Base-by-base conservation (phyloP, 352 stramenopile genomes). In the Saprolegnia diclina region DNA sequence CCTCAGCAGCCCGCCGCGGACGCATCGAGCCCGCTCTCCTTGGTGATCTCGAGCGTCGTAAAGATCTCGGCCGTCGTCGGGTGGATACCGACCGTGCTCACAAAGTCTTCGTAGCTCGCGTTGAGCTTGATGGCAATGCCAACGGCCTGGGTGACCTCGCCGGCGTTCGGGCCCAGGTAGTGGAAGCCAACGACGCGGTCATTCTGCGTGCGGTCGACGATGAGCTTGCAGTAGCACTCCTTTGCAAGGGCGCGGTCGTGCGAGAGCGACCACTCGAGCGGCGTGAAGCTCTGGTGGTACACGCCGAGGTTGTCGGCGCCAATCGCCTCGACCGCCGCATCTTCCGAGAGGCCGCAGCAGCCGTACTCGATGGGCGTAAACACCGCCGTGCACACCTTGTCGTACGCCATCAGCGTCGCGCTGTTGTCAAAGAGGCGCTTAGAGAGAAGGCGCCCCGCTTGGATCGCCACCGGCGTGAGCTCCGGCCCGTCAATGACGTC, bases 291-390 rank as follows among this genome's bases (percentile, higher is more conserved):
- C 64, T 93, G 94, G 76, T 98, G 91, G 77, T 98, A 99, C 4
- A 98, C 86, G 73, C 98, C 93, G 32, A 99, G 73, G 65, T 92
- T 92, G 18, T 95, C 92, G 19, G 92, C 81, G 44, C 95, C 95
- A 67, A 89, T 94, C 71, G 88, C 79, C 48, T 78, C 82, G 22
- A 92, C 90, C 16, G 96, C 96, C 59, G 95, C 92, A 55, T 99
- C 97, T 74, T 99, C 97, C 42, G 89, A 98, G 45, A 98, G 80
- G 57, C 97, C 97, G 56, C 97, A 96, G 76, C 86, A 97, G 38
- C 96, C 91, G 77, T 99, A 99, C 79, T 99, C 97, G 57, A 99
- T 87, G 11, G 96, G 96, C 53, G 96, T 99, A 75, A 99, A 99
- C 52, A 99, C 95, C 0, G 95, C 79, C 32, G 83, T 94, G 66